Base-by-base conservation (phyloP, 1,284 basidiomycete genomes). In the Agroathelia rolfsii region DNA sequence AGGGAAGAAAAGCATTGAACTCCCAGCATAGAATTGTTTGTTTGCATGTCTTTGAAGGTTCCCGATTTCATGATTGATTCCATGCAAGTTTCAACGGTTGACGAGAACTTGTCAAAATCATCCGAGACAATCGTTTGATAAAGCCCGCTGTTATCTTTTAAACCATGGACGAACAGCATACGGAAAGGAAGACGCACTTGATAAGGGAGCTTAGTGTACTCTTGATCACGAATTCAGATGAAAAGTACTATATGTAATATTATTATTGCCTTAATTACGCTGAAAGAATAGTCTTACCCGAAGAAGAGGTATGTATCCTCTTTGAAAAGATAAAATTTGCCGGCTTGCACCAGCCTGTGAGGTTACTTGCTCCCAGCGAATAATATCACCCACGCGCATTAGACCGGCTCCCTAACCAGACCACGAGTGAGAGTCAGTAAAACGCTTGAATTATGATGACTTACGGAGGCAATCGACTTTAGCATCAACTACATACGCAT, bases 151-250 rank as follows among this genome's bases (percentile, higher is more conserved):
- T n/a, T n/a, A n/a, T n/a, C n/a, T n/a, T n/a, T n/a, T n/a, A n/a
- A n/a, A n/a, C n/a, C n/a, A n/a, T n/a, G n/a, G n/a, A n/a, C n/a
- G n/a, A n/a, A n/a, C n/a, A n/a, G n/a, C n/a, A n/a, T 4, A 12
- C 4, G 16, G 15, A 0, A 14, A 13, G 9, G 20, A n/a, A 6
- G 5, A 33, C 58, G 33, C 46, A 79, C 74, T 81, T 81, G 20
- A 70, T 63, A 26, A 63, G 52, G 24, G 66, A 64, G 15, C 57
- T 58, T 23, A 77, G 42, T 0, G 72, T 75, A 25, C 66, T 77
- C 48, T 75, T 76, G 16, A 78, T 45, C 2, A 83, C 67, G 28
- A 72, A 62, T 25, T 76, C 68, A 2, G 76, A 80, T 0, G 77
- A 65, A 17, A 77, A 51, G 42, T 76, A 79, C 74, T 81, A 32